Evolutionary conservation across 2,329 filamentous ascomycete genomes (phyloP).

Genomic region (Cladophialophora bantiana): DNA sequence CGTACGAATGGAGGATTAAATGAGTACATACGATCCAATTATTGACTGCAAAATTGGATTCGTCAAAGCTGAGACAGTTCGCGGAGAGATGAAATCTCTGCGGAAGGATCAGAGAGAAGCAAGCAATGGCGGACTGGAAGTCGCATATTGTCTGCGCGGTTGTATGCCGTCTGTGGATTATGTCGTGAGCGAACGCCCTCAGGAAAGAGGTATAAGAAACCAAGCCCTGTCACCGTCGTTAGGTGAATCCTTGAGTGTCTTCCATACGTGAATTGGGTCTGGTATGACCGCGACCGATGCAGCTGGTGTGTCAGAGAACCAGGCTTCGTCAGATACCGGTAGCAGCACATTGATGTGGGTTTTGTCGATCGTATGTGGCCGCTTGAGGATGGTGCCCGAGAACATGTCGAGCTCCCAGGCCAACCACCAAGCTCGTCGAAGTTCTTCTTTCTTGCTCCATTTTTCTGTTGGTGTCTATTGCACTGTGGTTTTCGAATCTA

Average conservation of each 20-base stretch:
- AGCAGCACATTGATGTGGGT: conserved; percentile 4
- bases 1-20: conserved; percentile 8
- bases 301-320: conserved; percentile 10
- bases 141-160: conserved; percentile 7
- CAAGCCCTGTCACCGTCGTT: conserved; percentile 18
- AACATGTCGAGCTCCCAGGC: conserved; percentile 27
- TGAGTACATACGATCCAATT: conserved; percentile 15
- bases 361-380: conserved; percentile 15
- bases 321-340: conserved; percentile 19
- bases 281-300: background rate
- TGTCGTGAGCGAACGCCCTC: conserved; percentile 5
- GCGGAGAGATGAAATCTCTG: conserved; percentile 3
- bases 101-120: conserved; percentile 12
- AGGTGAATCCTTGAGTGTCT: conserved; percentile 6
- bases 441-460: conserved; percentile 18
- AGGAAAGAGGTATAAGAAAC: conserved; percentile 13
- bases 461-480: conserved; percentile 2
- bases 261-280: conserved; percentile 1
- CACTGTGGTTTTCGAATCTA: conserved; percentile 1
- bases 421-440: conserved; percentile 21
- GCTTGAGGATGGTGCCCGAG: background rate
- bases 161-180: conserved; percentile 3
- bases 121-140: conserved; percentile 2
- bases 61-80: background rate
- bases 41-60: background rate